Percentiles rank a stretch among this genome's conserved stretches.
These are phyloP conservation scores for Lepidium sativum DNA, from an alignment of 345 rosid species.

Conservation along the genomic window DNA sequence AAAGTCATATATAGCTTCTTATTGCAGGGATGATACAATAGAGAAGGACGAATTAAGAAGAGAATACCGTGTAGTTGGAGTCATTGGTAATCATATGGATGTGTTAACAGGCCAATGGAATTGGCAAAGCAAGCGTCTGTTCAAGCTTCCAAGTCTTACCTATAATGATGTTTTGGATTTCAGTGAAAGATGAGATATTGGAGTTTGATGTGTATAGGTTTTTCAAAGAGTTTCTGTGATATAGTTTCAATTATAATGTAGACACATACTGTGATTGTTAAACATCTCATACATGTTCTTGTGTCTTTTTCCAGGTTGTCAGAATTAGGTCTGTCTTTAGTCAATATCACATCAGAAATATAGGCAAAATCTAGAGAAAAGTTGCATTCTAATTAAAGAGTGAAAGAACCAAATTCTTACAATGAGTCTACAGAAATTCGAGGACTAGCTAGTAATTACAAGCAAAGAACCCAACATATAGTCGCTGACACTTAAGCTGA, in stretches of 20 bases:
- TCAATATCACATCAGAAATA: background rate
- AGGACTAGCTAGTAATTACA: background rate
- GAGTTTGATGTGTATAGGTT: background rate
- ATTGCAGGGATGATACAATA: conserved; percentile 41
- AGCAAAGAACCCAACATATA: too few species aligned
- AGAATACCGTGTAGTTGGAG: conserved; percentile 37
- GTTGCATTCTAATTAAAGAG: background rate
- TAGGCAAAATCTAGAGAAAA: background rate
- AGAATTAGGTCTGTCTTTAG: background rate
- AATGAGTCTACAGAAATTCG: background rate
- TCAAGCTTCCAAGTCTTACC: conserved; percentile 63
- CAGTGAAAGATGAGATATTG: conserved; percentile 10
- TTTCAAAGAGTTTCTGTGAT: background rate
- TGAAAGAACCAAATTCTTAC: background rate
- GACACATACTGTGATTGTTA: background rate
- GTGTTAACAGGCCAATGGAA: conserved; percentile 38
- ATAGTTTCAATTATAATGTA: background rate
- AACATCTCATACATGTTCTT: background rate
- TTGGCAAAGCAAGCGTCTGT: conserved; percentile 35
- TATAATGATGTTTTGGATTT: conserved; percentile 23
- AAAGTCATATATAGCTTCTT: background rate
- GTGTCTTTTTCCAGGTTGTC: background rate
- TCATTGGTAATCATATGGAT: conserved; percentile 63
- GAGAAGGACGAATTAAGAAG: conserved; percentile 24
- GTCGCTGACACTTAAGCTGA: background rate